Evolutionary conservation across 2,329 filamentous ascomycete genomes (phyloP), one percentile per base, ranked within the genome.

Genomic region (Geosmithia flava): DNA sequence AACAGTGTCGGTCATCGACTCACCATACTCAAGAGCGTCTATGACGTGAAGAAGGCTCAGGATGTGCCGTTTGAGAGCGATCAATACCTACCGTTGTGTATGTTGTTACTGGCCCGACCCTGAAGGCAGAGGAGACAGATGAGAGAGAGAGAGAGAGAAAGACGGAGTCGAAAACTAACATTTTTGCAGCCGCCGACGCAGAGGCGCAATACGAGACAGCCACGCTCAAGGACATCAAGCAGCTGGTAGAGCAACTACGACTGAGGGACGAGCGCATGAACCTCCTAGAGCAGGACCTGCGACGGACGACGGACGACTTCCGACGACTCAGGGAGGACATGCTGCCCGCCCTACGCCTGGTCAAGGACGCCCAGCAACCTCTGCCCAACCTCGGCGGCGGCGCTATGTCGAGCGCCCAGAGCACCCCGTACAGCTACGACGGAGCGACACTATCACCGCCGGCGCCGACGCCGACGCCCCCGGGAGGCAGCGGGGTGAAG

Each of bases 31-130:
- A 97, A 96, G 69, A 90, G 83, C 58, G 89, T 97, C 48, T 97
- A 96, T 68, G 90, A 97, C 60, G 83, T 93, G 60, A 98, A 98
- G 70, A 84, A 91, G 63, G 88, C 88, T 54, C 90, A 96, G 60
- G 89, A 95, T 58, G 80, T 97, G 51, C 85, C 87, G 16, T 78
- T 96, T 57, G 91, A 97, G 61, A 83, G 84, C 52, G 91, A 96
- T 58, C 87, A 97, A 64, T 98, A 96, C 63, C 78, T 96, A 47
- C 93, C 93, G 39, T 72, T 93, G 46, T 93, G 90, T 95, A 82
- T 19, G 50, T n/a, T n/a, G n/a, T n/a, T n/a, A n/a, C n/a, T n/a
- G n/a, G n/a, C n/a, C n/a, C n/a, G n/a, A n/a, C n/a, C n/a, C n/a
- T n/a, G n/a, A n/a, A n/a, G n/a, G n/a, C n/a, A n/a, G n/a, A 49